Percentiles rank a stretch among this genome's conserved stretches.
These are phyloP conservation scores for Lentinula edodes DNA, from an alignment of 768 basidiomycete species.

Conservation along the genomic window DNA sequence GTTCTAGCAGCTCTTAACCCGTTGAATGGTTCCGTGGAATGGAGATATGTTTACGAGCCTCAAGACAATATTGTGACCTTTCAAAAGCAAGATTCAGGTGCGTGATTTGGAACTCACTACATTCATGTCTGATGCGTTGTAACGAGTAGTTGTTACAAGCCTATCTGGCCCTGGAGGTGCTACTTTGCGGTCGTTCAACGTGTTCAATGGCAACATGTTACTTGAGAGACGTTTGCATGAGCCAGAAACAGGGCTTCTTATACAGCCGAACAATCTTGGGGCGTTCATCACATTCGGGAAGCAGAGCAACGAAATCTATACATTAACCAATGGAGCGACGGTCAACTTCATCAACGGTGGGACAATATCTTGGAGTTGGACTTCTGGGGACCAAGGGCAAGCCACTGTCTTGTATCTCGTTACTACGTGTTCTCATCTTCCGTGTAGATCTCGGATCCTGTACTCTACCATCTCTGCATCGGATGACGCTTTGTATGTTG, in stretches of 20 bases:
- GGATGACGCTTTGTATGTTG: conserved; percentile 45
- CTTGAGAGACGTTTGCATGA: conserved; percentile 61
- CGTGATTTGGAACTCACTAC: conserved; percentile 15
- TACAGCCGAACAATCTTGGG: conserved; percentile 53
- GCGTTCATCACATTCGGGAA: conserved; percentile 38
- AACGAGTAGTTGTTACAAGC: conserved; percentile 51
- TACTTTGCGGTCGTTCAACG: conserved; percentile 64
- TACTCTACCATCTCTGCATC: conserved; percentile 59
- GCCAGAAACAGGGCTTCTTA: conserved; percentile 32
- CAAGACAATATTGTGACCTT: conserved; percentile 66
- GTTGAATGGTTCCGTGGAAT: conserved; percentile 66
- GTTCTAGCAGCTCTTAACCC: conserved; percentile 71
- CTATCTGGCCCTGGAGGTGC: conserved; percentile 75
- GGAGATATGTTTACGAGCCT: conserved; percentile 75
- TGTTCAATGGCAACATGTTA: conserved; percentile 54
- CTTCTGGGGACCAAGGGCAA: conserved; percentile 62
- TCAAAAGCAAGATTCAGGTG: conserved; percentile 53
- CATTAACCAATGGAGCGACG: conserved; percentile 56
- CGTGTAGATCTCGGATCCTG: conserved; percentile 52
- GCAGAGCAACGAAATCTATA: conserved; percentile 28
- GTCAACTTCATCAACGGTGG: conserved; percentile 53
- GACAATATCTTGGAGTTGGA: conserved; percentile 64
- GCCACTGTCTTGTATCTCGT: conserved; percentile 12
- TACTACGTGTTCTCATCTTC: neutral
- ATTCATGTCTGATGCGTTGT: neutral